Evolutionary conservation across 345 rosid genomes (phyloP).

Genomic region (Diplotaxis tenuifolia): DNA sequence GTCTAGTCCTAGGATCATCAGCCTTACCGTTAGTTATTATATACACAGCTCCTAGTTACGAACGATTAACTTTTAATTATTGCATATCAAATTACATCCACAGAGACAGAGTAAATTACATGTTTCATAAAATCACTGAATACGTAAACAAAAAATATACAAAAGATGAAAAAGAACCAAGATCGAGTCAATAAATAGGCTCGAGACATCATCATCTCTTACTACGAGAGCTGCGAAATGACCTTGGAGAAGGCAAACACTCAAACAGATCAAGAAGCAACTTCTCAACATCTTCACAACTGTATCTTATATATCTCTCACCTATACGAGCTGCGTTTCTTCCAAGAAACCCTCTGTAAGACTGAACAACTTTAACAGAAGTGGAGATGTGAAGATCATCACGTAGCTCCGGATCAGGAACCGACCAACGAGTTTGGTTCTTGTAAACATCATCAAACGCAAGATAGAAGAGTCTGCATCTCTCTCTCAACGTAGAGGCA

Average conservation of each 20-base stretch:
- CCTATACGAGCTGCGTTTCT: conserved; percentile 38
- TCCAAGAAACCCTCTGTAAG: conserved; percentile 65
- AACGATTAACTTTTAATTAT: not conserved
- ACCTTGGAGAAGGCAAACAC: conserved; percentile 45
- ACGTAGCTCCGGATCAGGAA: conserved; percentile 64
- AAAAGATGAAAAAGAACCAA: conserved; percentile 10
- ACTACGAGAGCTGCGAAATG: conserved; percentile 48
- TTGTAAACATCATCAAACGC: conserved; percentile 71
- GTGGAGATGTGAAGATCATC: conserved; percentile 65
- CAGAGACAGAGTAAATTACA: conserved; percentile 17
- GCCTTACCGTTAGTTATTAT: too few species aligned
- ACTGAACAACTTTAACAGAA: conserved; percentile 62
- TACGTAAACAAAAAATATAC: not conserved
- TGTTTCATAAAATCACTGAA: conserved; percentile 20
- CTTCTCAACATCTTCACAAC: conserved; percentile 54
- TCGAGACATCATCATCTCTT: conserved; percentile 31
- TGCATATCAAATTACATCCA: conserved; percentile 16
- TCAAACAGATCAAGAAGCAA: conserved; percentile 61
- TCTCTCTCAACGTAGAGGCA: conserved; percentile 41
- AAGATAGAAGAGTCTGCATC: conserved; percentile 52
- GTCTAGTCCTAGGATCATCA: too few species aligned
- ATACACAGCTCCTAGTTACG: too few species aligned
- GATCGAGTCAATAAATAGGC: not conserved
- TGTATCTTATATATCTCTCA: conserved; percentile 59
- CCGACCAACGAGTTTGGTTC: conserved; percentile 56